Conservation (phyloP, 2,329 filamentous ascomycete species). For the Lasiodiplodia citricola region DNA sequence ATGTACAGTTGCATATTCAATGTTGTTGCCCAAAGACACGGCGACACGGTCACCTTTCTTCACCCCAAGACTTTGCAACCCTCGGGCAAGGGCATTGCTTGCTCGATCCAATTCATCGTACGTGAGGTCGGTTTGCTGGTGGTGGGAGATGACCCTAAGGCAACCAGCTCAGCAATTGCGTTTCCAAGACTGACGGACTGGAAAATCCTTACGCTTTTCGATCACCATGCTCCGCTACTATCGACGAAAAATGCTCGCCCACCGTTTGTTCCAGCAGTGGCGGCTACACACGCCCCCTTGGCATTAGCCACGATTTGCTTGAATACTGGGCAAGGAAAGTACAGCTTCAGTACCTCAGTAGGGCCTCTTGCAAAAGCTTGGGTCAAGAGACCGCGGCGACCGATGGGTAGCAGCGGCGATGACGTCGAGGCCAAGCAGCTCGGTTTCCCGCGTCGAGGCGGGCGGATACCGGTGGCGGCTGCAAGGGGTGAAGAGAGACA, state of each 20-base stretch:
- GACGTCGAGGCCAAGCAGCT: slow-evolving; percentile 1
- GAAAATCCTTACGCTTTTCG: slow-evolving; percentile 57
- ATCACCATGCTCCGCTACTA: slow-evolving; percentile 70
- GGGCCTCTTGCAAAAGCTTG: slow-evolving; percentile 41
- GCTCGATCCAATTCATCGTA: slow-evolving; percentile 76
- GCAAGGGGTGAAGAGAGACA: background rate
- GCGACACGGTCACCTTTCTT: slow-evolving; percentile 83
- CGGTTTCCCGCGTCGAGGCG: background rate
- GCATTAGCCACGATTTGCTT: background rate
- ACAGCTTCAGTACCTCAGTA: slow-evolving; percentile 37
- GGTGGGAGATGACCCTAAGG: slow-evolving; percentile 60
- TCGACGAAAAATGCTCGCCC: slow-evolving; percentile 71
- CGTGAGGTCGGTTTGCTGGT: slow-evolving; percentile 70
- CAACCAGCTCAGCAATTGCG: slow-evolving; percentile 22
- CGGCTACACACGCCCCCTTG: slow-evolving; percentile 54
- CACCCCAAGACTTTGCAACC: slow-evolving; percentile 73
- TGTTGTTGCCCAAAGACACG: slow-evolving; percentile 82
- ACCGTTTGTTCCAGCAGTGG: slow-evolving; percentile 71
- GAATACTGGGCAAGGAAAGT: background rate
- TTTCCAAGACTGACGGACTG: too few species aligned
- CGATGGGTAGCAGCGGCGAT: background rate
- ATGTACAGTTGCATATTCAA: slow-evolving; percentile 78
- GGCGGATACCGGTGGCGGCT: background rate
- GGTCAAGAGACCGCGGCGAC: slow-evolving; percentile 34
- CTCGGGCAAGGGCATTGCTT: slow-evolving; percentile 77